Base-by-base conservation (phyloP, 352 stramenopile genomes). In the Globisporangium rhizosaccharum region DNA sequence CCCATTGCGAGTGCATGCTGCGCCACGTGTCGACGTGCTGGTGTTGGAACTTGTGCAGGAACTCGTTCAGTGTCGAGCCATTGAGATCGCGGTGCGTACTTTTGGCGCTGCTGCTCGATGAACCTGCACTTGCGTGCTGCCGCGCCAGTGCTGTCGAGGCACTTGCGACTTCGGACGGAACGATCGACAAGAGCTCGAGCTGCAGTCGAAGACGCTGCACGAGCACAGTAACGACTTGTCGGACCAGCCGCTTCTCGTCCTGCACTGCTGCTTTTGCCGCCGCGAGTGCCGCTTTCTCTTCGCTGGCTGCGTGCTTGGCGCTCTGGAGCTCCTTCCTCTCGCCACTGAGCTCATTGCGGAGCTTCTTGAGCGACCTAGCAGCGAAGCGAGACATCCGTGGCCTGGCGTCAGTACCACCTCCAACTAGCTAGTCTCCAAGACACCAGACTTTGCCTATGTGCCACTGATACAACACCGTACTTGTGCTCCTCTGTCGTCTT, bases 401-500 rank as follows among this genome's bases (percentile, higher is more conserved):
- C 10, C 14, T 45, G 41, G 4, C 17, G 41, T 45, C 41, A 45
- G 41, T n/a, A 20, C 14, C 41, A 63, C n/a, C 26, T 51, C 18
- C 42, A 44, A 15, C 28, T 5, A 30, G 5, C 28, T 30, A 5
- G 28, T 30, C 28, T 30, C 28, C 28, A 30, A 30, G 28, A 30
- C 17, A 58, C 10, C 8, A 47, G 14, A 39, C 20, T n/a, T 36
- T 46, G 10, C 5, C 4, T 11, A 11, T 12, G 8, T 8, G 33
- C 33, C 33, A 8, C 11, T 39, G 33, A 39, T 8, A 39, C 7
- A 11, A 39, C 25, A 23, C 50, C 66, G 23, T 48, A 82, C 79
- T 71, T 88, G 37, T 84, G 76, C 17, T 89, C 76, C 45, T 86
- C 79, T 0, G 49, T 14, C 26, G 58, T 28, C 36, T 68, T 70